Base-by-base conservation (phyloP, 2,329 filamentous ascomycete genomes). In the Cladosporium sp. region DNA sequence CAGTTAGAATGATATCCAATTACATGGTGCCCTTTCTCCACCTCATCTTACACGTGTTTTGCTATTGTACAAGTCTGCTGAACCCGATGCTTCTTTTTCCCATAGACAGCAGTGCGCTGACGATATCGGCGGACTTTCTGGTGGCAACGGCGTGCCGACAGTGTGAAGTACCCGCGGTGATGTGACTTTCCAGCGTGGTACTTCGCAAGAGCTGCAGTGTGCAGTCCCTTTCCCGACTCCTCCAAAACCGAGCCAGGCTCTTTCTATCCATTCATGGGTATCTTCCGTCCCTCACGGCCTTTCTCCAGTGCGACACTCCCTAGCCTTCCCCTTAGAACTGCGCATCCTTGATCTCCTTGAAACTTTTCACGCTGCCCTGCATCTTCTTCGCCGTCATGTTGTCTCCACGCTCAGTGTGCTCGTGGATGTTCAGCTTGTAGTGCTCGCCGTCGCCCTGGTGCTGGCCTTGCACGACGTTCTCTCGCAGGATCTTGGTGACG, bases 341-440 rank as follows among this genome's bases (percentile, higher is more conserved):
- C 38, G 46, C 40, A 42, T 43, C 66, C 62, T 71, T 73, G 46
- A 74, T 71, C 53, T 73, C 71, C 55, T 61, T 63, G 35, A 68
- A 69, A 45, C 61, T 68, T 61, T 69, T 69, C 56, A 56, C 66
- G 41, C 66, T 69, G 16, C 66, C 65, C 57, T 67, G 71, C 55
- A 78, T 77, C 48, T 82, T 75, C 71, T 91, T 95, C 63, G 96
- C 82, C 33, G 85, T 88, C 62, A 96, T 90, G 66, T 98, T 98
- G 72, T 97, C 87, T 50, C 93, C 90, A 59, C 89, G 79, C 70
- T 98, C 92, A 31, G 86, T 98, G 59, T 95, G 76, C 56, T 95
- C 81, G 69, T 97, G 93, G 71, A 98, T 96, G 48, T 85, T 80
- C 53, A 97, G 74, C 67, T 86, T 96, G 61, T 59, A 61, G 35